Conservation (phyloP, 768 basidiomycete genomes). For the Suillus occidentalis region DNA sequence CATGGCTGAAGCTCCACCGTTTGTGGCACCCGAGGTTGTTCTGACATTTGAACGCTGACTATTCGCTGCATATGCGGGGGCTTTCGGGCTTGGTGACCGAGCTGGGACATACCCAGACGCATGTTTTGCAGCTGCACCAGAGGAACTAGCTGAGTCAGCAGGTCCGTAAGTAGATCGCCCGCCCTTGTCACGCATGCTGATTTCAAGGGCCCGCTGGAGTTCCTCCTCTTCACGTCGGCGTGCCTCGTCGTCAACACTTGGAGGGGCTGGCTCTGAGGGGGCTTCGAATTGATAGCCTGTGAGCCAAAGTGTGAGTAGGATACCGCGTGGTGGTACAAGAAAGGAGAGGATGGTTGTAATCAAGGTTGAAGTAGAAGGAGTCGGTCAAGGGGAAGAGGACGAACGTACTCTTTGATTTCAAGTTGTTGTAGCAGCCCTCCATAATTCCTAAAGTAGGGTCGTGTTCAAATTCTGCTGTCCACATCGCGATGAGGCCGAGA, state of each 20-base stretch:
- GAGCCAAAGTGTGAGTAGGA: conserved; percentile 14
- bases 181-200: conserved; percentile 91
- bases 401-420: conserved; percentile 78
- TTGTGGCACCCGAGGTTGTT: conserved; percentile 49
- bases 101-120: conserved; percentile 17
- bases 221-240: conserved; percentile 91
- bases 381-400: not conserved
- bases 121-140: conserved; percentile 25
- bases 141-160: conserved; percentile 35
- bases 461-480: conserved; percentile 83
- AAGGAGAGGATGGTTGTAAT: conserved; percentile 4
- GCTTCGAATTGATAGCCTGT: conserved; percentile 73
- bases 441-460: conserved; percentile 84
- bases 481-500: conserved; percentile 70
- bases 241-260: conserved; percentile 73
- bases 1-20: not conserved
- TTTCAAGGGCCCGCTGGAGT: conserved; percentile 86
- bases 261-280: conserved; percentile 63
- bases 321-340: not conserved
- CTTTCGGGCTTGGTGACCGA: conserved; percentile 21
- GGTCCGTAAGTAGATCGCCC: conserved; percentile 61
- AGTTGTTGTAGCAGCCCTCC: conserved; percentile 81
- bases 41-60: conserved; percentile 30
- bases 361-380: not conserved
- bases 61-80: conserved; percentile 12